Percentiles rank a stretch among this genome's conserved stretches.
Evolutionary conservation across 2,329 filamentous ascomycete species (phyloP).

Genomic region (Massarina eburnea): DNA sequence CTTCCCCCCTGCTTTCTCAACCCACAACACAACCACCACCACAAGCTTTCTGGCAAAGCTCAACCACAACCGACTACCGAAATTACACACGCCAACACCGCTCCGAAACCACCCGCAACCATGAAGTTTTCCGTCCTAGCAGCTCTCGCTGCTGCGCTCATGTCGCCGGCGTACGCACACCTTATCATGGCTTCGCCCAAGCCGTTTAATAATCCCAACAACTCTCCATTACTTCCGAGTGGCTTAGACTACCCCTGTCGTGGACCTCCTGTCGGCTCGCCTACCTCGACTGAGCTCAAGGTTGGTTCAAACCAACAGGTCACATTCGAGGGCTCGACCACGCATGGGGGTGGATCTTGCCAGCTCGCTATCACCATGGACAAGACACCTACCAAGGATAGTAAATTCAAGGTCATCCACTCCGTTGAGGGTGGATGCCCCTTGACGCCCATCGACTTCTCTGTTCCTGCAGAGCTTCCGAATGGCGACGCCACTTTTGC

Average conservation of each 20-base stretch:
- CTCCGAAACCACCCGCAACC: conserved; percentile 12
- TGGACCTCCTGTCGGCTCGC: conserved; percentile 13
- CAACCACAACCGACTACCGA: too few species aligned
- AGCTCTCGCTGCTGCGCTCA: conserved; percentile 9
- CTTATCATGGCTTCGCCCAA: conserved; percentile 71
- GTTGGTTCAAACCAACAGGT: conserved; percentile 65
- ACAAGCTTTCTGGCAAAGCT: too few species aligned
- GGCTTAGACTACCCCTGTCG: conserved; percentile 86
- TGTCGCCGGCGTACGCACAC: conserved; percentile 67
- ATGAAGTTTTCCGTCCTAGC: background rate
- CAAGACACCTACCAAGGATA: conserved; percentile 64
- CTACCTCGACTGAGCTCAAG: conserved; percentile 59
- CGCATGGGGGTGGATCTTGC: conserved; percentile 89
- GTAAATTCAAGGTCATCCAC: conserved; percentile 84
- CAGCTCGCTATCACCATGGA: conserved; percentile 83
- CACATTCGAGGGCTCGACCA: conserved; percentile 69
- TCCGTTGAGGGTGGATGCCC: conserved; percentile 86
- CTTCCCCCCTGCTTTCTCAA: too few species aligned
- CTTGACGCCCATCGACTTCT: conserved; percentile 54
- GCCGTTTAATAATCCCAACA: conserved; percentile 61
- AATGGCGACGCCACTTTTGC: conserved; percentile 75
- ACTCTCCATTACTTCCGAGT: conserved; percentile 60
- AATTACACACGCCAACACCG: too few species aligned
- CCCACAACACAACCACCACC: too few species aligned
- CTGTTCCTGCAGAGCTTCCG: conserved; percentile 70